Base-by-base conservation (phyloP, 805 yeast species). In the Crinitomyces ghanaensis region DNA sequence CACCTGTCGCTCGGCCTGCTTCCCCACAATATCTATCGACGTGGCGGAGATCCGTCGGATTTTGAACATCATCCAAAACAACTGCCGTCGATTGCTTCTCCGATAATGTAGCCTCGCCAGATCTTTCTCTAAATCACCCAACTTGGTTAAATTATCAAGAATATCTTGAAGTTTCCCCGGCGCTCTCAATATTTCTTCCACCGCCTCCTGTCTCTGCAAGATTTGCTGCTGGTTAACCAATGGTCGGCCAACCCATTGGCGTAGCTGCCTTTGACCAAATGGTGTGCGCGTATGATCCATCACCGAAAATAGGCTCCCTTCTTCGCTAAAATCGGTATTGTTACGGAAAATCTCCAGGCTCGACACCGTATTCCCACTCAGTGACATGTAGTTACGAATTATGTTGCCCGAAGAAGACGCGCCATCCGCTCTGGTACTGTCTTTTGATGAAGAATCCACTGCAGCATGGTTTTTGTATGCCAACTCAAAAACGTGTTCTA, bases 251-350 rank as follows among this genome's bases (percentile, higher is more conserved):
- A 86, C 57, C 98, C 98, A 91, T 24, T 68, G 60, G 19, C 65
- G 62, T 9, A 91, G 52, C 38, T 72, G 45, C 34, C 95, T 56
- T 28, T 63, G 67, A 0, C 98, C 98, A 53, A 77, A 78, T 19
- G 67, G 63, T 0, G 97, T 82, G 21, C 72, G 58, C 0, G 97
- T 82, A 43, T 79, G 85, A 50, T 88, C 80, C 39, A 91, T 45
- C 2, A 83, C 60, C 85, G 93, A 82, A 11, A 81, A 51, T 9
- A 88, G 57, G 0, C 95, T 73, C 0, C 96, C 97, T 20, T 63
- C 56, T 6, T 60, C 61, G 4, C 64, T 57, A 8, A 58, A 51
- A 40, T 74, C 74, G 0, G 91, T 73, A 3, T 65, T 57, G 45
- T 82, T 82, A 14, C 61, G 59, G 46, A 81, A 83, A 1, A 91